These are phyloP conservation scores for Psilocybe sp. DNA, from an alignment of 768 basidiomycete species.

Conservation along the genomic window DNA sequence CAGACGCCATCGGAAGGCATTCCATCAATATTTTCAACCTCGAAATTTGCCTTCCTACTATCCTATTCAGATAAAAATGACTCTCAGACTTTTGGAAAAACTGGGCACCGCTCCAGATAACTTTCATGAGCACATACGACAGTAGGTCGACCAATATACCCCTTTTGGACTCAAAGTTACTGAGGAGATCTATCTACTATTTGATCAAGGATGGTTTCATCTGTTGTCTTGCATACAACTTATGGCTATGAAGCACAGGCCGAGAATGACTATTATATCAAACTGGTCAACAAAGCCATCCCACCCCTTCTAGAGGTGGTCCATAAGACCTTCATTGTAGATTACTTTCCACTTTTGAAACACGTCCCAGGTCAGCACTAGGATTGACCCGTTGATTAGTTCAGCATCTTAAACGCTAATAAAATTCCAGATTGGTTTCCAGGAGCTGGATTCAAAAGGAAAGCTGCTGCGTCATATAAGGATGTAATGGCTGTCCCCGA, in stretches of 20 bases:
- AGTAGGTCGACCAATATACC: conserved; percentile 20
- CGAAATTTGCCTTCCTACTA: conserved; percentile 24
- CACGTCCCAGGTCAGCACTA: conserved; percentile 23
- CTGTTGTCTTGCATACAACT: conserved; percentile 33
- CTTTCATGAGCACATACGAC: conserved; percentile 25
- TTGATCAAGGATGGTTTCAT: conserved; percentile 24
- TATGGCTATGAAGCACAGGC: conserved; percentile 39
- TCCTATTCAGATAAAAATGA: conserved; percentile 20
- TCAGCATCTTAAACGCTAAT: not conserved
- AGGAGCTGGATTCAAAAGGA: too few relatives aligned
- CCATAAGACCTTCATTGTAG: conserved; percentile 36
- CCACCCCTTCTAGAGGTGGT: conserved; percentile 26
- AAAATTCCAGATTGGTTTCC: conserved; percentile 32
- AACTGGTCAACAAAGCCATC: conserved; percentile 31
- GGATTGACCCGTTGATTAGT: not conserved
- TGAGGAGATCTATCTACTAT: not conserved
- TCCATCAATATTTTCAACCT: conserved; percentile 35
- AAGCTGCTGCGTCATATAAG: conserved; percentile 22
- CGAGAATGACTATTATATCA: conserved; percentile 34
- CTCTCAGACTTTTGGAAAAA: conserved; percentile 20
- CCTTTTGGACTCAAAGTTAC: not conserved
- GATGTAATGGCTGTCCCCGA: conserved; percentile 20
- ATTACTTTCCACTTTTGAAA: conserved; percentile 29
- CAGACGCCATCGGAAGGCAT: conserved; percentile 28
- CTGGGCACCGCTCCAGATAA: conserved; percentile 24